These are phyloP conservation scores for Cyberlindnera mrakii DNA, from an alignment of 805 yeast species.

Conservation along the genomic window DNA sequence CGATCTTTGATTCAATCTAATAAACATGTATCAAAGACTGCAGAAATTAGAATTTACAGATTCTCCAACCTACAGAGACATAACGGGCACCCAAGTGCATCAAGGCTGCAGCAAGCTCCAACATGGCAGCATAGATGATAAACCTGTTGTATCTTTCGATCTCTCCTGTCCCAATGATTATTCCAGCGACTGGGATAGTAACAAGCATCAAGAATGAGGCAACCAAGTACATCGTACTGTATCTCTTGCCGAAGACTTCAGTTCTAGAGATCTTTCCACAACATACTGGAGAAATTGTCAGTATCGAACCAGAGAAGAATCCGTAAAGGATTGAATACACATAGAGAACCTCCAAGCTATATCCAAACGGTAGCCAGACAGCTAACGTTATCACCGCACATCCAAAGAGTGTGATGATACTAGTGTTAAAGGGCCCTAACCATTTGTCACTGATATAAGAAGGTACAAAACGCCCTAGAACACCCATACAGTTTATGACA, in stretches of 20 bases:
- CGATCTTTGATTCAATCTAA: too few species aligned
- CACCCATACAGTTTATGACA: constrained; percentile 38
- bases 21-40: too few species aligned
- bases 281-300: constrained; percentile 52
- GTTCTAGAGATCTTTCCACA: constrained; percentile 51
- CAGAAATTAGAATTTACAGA: constrained; percentile 6
- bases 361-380: constrained; percentile 37
- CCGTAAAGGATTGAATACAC: constrained; percentile 46
- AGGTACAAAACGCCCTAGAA: constrained; percentile 37
- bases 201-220: constrained; percentile 46
- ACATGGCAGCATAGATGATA: constrained; percentile 6
- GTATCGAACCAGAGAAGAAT: constrained; percentile 45
- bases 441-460: constrained; percentile 37
- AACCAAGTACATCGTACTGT: constrained; percentile 50
- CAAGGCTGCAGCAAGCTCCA: constrained; percentile 3
- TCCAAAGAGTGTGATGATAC: constrained; percentile 30
- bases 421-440: constrained; percentile 47
- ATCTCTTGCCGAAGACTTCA: constrained; percentile 46
- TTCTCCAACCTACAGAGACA: constrained; percentile 10
- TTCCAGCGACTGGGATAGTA: constrained; percentile 45
- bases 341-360: constrained; percentile 27
- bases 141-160: constrained; percentile 7
- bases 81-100: constrained; percentile 3
- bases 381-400: constrained; percentile 28
- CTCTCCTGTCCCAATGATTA: constrained; percentile 32